Percentiles rank a stretch among this genome's conserved stretches.
Conservation (phyloP, 2,329 filamentous ascomycete genomes). For the Pleurostoma richardsiae region DNA sequence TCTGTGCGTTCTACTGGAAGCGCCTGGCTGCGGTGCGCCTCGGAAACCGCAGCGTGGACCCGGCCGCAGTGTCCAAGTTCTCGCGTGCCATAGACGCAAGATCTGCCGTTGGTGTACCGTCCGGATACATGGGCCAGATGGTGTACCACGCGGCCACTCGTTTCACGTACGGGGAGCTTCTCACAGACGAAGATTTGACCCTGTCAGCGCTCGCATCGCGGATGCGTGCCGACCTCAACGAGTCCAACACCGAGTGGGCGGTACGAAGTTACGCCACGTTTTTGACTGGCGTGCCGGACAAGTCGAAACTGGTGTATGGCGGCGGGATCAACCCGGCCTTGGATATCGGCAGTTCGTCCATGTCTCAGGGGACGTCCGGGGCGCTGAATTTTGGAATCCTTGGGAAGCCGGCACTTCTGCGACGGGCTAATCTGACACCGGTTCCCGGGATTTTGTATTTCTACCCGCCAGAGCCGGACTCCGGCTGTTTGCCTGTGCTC, state of each 20-base stretch:
- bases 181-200: background rate
- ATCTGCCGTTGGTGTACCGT: constrained; percentile 14
- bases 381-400: background rate
- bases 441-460: background rate
- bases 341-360: background rate
- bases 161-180: constrained; percentile 12
- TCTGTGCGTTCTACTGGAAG: constrained; percentile 27
- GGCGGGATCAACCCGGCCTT: background rate
- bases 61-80: constrained; percentile 13
- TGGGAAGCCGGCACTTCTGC: background rate
- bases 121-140: constrained; percentile 21
- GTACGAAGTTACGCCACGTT: background rate
- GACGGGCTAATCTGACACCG: background rate
- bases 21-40: constrained; percentile 18
- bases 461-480: background rate
- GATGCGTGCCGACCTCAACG: background rate
- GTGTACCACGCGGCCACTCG: constrained; percentile 13
- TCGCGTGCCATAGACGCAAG: constrained; percentile 20
- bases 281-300: background rate
- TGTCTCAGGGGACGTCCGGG: background rate
- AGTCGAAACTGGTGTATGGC: background rate
- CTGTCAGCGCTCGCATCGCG: background rate
- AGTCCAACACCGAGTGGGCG: background rate
- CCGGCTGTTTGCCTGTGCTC: background rate
- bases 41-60: background rate